Evolutionary conservation across 2,329 filamentous ascomycete species (phyloP).

Genomic region (Fusarium fujikuroi): DNA sequence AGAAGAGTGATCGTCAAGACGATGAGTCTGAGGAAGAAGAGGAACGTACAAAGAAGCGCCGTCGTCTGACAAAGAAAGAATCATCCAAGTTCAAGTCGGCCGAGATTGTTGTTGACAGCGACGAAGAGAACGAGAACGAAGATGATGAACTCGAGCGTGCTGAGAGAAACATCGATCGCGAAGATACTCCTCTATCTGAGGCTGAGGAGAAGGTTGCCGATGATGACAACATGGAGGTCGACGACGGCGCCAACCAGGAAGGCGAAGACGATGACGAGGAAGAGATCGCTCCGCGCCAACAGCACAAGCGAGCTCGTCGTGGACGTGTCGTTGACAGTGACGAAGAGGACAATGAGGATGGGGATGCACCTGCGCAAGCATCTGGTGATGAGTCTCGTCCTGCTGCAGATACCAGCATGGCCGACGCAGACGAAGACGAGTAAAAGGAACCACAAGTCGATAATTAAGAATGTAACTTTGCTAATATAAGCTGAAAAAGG

Average conservation of each 20-base stretch:
- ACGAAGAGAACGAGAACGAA: constrained; percentile 60
- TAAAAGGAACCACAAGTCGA: constrained; percentile 14
- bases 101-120: constrained; percentile 84
- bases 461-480: constrained; percentile 26
- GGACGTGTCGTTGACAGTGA: constrained; percentile 66
- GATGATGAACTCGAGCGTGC: constrained; percentile 58
- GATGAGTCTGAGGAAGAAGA: constrained; percentile 58
- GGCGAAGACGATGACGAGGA: constrained; percentile 63
- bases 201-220: constrained; percentile 51
- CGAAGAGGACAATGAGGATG: constrained; percentile 56
- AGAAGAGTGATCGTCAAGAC: constrained; percentile 52
- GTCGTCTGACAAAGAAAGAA: constrained; percentile 63
- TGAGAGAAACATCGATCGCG: constrained; percentile 54
- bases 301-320: constrained; percentile 59
- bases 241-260: constrained; percentile 51
- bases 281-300: constrained; percentile 55
- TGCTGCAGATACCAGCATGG: constrained; percentile 54
- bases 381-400: constrained; percentile 42
- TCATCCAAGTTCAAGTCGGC: constrained; percentile 82
- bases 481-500: constrained; percentile 17
- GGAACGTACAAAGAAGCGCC: constrained; percentile 69
- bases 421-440: constrained; percentile 51
- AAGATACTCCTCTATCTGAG: constrained; percentile 51
- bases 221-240: constrained; percentile 64
- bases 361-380: constrained; percentile 22